Conservation (phyloP, 192 early-diverging fungal species). For the Endogone sp. region DNA sequence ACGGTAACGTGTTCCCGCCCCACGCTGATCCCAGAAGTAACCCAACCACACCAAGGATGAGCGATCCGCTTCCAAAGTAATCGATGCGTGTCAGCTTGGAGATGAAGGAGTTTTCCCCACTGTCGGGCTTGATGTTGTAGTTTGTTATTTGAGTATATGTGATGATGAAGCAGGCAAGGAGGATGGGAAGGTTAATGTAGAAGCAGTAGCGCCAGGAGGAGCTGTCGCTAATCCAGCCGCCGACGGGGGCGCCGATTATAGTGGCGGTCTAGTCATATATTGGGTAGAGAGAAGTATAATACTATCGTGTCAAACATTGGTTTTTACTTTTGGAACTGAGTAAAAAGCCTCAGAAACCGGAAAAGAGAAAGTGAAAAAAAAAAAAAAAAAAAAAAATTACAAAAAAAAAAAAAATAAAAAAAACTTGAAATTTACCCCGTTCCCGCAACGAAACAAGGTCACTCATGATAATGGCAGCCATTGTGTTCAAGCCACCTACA, state of each 20-base stretch:
- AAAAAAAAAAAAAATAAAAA: too few relatives aligned
- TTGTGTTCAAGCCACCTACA: slow-evolving; percentile 49
- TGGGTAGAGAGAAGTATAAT: too few relatives aligned
- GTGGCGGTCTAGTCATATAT: slow-evolving; percentile 25
- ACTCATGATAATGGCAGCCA: slow-evolving; percentile 67
- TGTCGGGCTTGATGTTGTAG: slow-evolving; percentile 27
- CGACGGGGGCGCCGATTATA: slow-evolving; percentile 64
- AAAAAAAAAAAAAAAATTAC: too few relatives aligned
- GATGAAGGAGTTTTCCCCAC: slow-evolving; percentile 23
- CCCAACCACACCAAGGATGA: slow-evolving; percentile 32
- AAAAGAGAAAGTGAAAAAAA: too few relatives aligned
- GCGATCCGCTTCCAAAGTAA: slow-evolving; percentile 38
- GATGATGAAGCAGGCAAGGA: slow-evolving; percentile 42
- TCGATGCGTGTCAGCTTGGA: slow-evolving; percentile 48
- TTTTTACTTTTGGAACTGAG: too few relatives aligned
- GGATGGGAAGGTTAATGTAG: slow-evolving; percentile 77
- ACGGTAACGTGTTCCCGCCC: slow-evolving; percentile 50
- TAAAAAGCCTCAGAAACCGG: too few relatives aligned
- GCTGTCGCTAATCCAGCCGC: slow-evolving; percentile 55
- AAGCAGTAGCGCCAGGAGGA: slow-evolving; percentile 66
- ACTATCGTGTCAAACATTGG: too few relatives aligned
- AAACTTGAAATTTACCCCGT: slow-evolving; percentile 70
- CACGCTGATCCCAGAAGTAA: slow-evolving; percentile 48
- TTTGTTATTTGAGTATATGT: slow-evolving; percentile 36
- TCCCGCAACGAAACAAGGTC: slow-evolving; percentile 71